Evolutionary conservation across 2,329 filamentous ascomycete genomes (phyloP).

Genomic region (Pleomassaria siparia): DNA sequence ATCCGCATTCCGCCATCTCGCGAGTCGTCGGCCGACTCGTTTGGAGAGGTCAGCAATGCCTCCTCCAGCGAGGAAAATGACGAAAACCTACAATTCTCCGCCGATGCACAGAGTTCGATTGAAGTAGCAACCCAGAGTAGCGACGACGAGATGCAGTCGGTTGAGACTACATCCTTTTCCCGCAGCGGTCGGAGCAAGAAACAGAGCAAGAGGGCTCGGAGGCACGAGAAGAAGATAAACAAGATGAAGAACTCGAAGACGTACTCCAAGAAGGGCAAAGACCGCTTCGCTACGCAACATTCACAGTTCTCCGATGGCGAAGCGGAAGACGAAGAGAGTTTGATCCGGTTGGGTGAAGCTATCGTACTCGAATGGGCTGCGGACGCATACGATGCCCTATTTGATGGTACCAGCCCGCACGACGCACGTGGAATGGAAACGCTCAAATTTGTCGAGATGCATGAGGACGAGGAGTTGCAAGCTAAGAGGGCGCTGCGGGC

Average conservation of each 20-base stretch:
- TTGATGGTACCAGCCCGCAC: slow-evolving; percentile 50
- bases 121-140: slow-evolving; percentile 37
- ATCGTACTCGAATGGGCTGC: slow-evolving; percentile 85
- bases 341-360: slow-evolving; percentile 79
- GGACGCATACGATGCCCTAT: slow-evolving; percentile 70
- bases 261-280: slow-evolving; percentile 32
- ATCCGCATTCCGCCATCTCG: slow-evolving; percentile 37
- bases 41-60: slow-evolving; percentile 23
- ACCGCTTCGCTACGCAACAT: slow-evolving; percentile 26
- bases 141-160: slow-evolving; percentile 39
- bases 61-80: slow-evolving; percentile 40
- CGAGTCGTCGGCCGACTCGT: slow-evolving; percentile 38
- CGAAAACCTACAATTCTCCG: slow-evolving; percentile 29
- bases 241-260: slow-evolving; percentile 37
- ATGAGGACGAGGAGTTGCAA: slow-evolving; percentile 60
- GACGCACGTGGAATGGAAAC: slow-evolving; percentile 63
- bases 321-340: slow-evolving; percentile 56
- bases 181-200: slow-evolving; percentile 32
- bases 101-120: slow-evolving; percentile 28
- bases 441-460: slow-evolving; percentile 60
- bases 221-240: slow-evolving; percentile 18
- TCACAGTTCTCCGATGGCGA: slow-evolving; percentile 36
- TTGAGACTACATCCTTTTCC: slow-evolving; percentile 24
- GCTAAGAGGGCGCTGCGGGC: slow-evolving; percentile 64
- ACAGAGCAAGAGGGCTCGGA: slow-evolving; percentile 23